These are phyloP conservation scores for Cladosporium sp. DNA, from an alignment of 2,329 filamentous ascomycete species.

Conservation along the genomic window DNA sequence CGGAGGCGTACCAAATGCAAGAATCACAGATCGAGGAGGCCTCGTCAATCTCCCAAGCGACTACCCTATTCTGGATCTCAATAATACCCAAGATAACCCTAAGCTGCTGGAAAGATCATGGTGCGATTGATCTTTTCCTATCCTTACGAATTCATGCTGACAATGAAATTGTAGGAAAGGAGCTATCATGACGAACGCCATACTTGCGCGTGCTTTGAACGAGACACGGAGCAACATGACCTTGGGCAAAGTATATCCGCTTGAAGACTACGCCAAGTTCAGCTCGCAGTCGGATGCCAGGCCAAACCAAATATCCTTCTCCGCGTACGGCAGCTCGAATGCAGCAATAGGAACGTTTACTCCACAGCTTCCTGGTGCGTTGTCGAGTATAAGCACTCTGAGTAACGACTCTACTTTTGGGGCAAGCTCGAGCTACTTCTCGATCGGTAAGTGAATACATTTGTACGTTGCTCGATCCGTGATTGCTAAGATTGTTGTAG, in stretches of 20 bases:
- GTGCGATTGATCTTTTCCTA: too few relatives aligned
- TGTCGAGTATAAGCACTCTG: too few relatives aligned
- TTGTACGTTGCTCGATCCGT: too few relatives aligned
- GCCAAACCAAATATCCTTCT: background rate
- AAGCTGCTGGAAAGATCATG: conserved; percentile 5
- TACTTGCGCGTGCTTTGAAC: conserved; percentile 10
- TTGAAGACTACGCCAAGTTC: background rate
- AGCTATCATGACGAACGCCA: conserved; percentile 5
- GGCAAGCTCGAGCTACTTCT: too few relatives aligned
- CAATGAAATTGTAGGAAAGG: background rate
- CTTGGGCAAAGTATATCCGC: background rate
- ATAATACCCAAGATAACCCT: conserved; percentile 4
- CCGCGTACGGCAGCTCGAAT: background rate
- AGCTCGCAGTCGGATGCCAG: background rate
- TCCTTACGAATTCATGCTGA: too few relatives aligned
- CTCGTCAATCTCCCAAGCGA: background rate
- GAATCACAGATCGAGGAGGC: conserved; percentile 8
- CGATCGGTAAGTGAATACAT: too few relatives aligned
- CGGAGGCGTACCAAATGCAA: background rate
- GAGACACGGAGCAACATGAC: background rate
- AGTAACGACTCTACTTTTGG: too few relatives aligned
- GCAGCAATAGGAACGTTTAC: background rate
- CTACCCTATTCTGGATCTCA: background rate
- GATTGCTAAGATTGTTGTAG: background rate
- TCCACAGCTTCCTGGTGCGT: conserved; percentile 5